These are phyloP conservation scores for Solanum hybrid DNA, from an alignment of 305 asterid species.

Conservation along the genomic window DNA sequence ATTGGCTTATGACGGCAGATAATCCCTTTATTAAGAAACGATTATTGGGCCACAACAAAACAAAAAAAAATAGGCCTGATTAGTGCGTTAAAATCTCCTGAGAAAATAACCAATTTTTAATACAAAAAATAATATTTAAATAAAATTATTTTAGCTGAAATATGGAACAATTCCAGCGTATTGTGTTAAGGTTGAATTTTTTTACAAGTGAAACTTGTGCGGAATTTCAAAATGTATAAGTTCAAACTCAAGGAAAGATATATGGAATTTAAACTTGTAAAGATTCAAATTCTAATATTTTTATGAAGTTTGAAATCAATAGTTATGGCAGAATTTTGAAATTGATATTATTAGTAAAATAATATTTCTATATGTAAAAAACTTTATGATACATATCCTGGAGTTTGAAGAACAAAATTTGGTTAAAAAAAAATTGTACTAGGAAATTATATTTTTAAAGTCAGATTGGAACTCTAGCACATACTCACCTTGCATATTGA, in stretches of 20 bases:
- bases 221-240: not conserved
- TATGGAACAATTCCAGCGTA: not conserved
- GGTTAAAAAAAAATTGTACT: no score
- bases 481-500: not conserved
- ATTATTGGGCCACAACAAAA: not conserved
- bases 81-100: not conserved
- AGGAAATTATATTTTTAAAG: not conserved
- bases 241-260: not conserved
- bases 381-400: not conserved
- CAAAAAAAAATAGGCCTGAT: not conserved
- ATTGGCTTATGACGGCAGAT: not conserved
- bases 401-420: no score
- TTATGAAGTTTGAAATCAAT: not conserved
- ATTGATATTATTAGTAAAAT: not conserved
- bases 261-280: not conserved
- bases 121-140: not conserved
- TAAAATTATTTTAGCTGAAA: not conserved
- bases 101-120: not conserved
- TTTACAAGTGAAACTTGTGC: not conserved
- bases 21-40: not conserved
- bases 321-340: not conserved
- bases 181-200: not conserved
- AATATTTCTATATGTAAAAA: not conserved
- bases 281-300: not conserved
- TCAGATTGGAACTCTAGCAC: not conserved